Base-by-base conservation (phyloP, 2,329 filamentous ascomycete genomes). In the Cladobotryum mycophilum region DNA sequence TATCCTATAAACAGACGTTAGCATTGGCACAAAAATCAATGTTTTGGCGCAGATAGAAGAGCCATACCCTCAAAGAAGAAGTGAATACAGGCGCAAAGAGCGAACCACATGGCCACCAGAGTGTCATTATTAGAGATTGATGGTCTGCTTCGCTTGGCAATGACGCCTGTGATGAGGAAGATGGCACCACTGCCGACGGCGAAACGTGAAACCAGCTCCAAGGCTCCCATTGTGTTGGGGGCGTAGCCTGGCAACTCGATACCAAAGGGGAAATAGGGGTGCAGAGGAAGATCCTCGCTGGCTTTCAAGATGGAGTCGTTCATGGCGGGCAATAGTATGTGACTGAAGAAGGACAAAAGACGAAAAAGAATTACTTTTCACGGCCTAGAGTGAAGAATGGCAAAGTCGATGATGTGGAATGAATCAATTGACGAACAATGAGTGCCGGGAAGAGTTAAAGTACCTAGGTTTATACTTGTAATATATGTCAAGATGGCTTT, bases 251-350 rank as follows among this genome's bases (percentile, higher is more conserved):
- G 68, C 52, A 92, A 79, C 15, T 73, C 69, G 36, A 81, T 76
- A 48, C 81, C 78, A 18, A 83, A 62, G 5, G 88, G 88, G 61
- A 86, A 89, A 70, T 88, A 91, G 1, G 86, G 85, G 64, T 90
- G 85, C 15, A 51, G 40, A 17, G 18, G n/a, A 14, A 20, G 13
- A 20, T 41, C 34, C 25, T 25, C 47, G 41, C 7, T 37, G 13
- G 44, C 15, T 17, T 44, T 37, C 4, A 41, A 33, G 17, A 48
- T 43, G 2, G 46, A 42, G 33, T 48, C 36, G 41, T 53, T 45
- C 51, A 53, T 53, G 11, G 15, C 20, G 44, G 14, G 37, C 25
- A 30, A 20, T 33, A 12, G 13, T 14, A n/a, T 17, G 43, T 17
- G 43, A 5, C 20, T 15, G 18, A 13, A 13, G 13, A 13, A 20